Conservation (phyloP, 805 yeast genomes). For the Zygosaccharomyces kombuchaensis region DNA sequence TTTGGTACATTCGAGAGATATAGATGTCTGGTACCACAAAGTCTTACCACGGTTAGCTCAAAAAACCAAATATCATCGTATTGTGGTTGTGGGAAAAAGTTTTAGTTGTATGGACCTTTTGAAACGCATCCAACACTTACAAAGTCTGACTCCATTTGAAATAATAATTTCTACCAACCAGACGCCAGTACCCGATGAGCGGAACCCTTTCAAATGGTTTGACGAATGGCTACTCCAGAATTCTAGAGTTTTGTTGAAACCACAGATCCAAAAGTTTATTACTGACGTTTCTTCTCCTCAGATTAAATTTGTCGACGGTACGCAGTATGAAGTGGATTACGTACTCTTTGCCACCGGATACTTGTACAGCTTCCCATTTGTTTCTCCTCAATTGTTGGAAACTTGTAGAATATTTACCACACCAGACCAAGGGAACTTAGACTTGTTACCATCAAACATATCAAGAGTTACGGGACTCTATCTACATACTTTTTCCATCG, state of each 20-base stretch:
- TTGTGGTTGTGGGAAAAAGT: constrained; percentile 40
- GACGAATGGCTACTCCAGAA: constrained; percentile 35
- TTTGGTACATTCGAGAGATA: constrained; percentile 46
- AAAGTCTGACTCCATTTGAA: constrained; percentile 17
- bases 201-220: constrained; percentile 36
- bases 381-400: constrained; percentile 13
- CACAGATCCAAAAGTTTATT: constrained; percentile 31
- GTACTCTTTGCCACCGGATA: constrained; percentile 50
- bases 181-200: constrained; percentile 37
- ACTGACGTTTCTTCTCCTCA: constrained; percentile 21
- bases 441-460: constrained; percentile 16
- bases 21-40: constrained; percentile 21
- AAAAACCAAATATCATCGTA: constrained; percentile 16
- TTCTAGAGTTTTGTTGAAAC: constrained; percentile 29
- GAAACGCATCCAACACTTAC: constrained; percentile 37
- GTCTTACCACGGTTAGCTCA: constrained; percentile 24
- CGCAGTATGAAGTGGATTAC: constrained; percentile 33
- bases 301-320: constrained; percentile 33
- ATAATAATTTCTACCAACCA: constrained; percentile 68
- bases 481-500: constrained; percentile 43
- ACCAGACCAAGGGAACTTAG: constrained; percentile 15
- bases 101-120: constrained; percentile 40
- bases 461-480: constrained; percentile 40
- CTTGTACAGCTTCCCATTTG: constrained; percentile 25
- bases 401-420: constrained; percentile 17